Evolutionary conservation across 2,329 filamentous ascomycete genomes (phyloP).

Genomic region (Dendrostoma leiphaemia): DNA sequence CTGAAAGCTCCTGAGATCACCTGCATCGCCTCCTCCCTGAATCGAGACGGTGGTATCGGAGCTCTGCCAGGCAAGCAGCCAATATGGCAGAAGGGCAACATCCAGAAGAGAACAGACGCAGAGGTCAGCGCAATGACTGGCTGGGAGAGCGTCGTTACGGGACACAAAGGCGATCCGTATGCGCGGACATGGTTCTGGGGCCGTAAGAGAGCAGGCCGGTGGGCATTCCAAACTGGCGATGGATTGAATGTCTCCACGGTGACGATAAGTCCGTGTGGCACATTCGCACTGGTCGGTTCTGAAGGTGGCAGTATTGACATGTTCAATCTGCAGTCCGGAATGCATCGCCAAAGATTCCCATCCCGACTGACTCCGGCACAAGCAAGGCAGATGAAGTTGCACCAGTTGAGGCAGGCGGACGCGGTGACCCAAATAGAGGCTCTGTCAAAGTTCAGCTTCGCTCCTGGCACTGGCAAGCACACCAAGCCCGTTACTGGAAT

Average conservation of each 20-base stretch:
- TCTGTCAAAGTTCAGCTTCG: slow-evolving; percentile 45
- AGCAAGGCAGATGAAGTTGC: slow-evolving; percentile 70
- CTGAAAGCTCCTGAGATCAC: slow-evolving; percentile 91
- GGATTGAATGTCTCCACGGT: slow-evolving; percentile 81
- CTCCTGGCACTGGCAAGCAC: slow-evolving; percentile 67
- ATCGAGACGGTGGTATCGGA: slow-evolving; percentile 92
- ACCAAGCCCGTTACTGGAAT: slow-evolving; percentile 81
- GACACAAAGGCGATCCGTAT: slow-evolving; percentile 79
- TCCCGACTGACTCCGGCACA: slow-evolving; percentile 74
- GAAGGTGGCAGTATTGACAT: slow-evolving; percentile 81
- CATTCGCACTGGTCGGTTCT: slow-evolving; percentile 88
- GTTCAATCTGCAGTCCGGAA: slow-evolving; percentile 94
- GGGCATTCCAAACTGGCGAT: slow-evolving; percentile 88
- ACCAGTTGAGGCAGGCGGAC: slow-evolving; percentile 58
- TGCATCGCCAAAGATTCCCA: slow-evolving; percentile 85
- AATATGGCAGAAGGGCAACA: slow-evolving; percentile 78
- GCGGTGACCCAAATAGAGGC: slow-evolving; percentile 55
- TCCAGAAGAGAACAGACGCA: slow-evolving; percentile 64
- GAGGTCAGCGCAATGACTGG: slow-evolving; percentile 77
- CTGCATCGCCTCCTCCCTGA: slow-evolving; percentile 85
- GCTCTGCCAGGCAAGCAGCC: slow-evolving; percentile 73
- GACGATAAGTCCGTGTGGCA: slow-evolving; percentile 86
- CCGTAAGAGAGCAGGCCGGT: slow-evolving; percentile 85
- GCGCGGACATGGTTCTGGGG: slow-evolving; percentile 99
- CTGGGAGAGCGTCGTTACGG: slow-evolving; percentile 96